Conservation (phyloP, 805 yeast genomes). For the Lipomyces starkeyi region DNA sequence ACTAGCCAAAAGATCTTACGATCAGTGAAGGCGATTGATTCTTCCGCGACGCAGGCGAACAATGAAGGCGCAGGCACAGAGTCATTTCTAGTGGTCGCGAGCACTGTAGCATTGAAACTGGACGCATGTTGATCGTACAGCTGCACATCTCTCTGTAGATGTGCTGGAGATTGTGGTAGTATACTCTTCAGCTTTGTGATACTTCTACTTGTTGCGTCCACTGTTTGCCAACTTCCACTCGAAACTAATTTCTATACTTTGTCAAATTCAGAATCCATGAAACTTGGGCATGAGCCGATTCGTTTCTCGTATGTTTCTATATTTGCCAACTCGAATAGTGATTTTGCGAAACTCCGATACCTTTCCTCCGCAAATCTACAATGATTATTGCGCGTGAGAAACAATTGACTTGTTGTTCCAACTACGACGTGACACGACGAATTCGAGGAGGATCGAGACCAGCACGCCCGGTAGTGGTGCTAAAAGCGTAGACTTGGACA, state of each 20-base stretch:
- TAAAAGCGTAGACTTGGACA: too few species aligned
- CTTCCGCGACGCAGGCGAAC: not conserved
- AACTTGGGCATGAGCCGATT: not conserved
- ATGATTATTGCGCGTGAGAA: too few species aligned
- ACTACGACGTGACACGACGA: too few species aligned
- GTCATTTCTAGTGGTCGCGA: not conserved
- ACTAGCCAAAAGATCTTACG: not conserved
- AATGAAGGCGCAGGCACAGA: not conserved
- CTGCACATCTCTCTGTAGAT: not conserved
- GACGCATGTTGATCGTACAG: not conserved
- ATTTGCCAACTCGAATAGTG: not conserved
- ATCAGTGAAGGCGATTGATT: not conserved
- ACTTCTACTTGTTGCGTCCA: not conserved
- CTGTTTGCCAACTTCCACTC: not conserved
- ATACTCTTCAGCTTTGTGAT: not conserved
- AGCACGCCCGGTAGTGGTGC: too few species aligned
- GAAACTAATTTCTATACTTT: not conserved
- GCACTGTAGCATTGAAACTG: not conserved
- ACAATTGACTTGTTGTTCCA: too few species aligned
- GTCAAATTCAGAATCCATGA: not conserved
- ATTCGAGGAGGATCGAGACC: too few species aligned
- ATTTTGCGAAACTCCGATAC: not conserved
- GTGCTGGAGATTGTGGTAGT: too few species aligned
- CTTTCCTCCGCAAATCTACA: not conserved
- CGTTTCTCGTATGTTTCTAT: not conserved